Conservation (phyloP, 78 protist genomes). For the Bigelowiella natans region DNA sequence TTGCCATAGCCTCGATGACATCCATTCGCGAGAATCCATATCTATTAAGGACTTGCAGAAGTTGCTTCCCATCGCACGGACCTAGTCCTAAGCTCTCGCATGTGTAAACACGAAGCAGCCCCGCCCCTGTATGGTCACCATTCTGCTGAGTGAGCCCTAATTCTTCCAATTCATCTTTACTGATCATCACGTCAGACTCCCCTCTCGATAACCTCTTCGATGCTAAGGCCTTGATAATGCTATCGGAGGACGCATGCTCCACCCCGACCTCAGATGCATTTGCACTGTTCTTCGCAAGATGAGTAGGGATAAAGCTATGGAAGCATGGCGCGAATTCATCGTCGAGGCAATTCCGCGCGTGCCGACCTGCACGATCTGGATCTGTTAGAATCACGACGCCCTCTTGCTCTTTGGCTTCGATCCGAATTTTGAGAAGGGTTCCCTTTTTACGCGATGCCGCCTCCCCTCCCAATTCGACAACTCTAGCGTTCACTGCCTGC, state of each 20-base stretch:
- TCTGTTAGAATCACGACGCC: not conserved
- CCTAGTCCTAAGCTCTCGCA: not conserved
- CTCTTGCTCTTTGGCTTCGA: not conserved
- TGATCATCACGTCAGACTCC: not conserved
- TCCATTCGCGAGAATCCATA: not conserved
- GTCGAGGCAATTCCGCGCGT: not conserved
- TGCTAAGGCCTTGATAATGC: not conserved
- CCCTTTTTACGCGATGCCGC: not conserved
- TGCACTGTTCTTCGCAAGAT: too few relatives aligned
- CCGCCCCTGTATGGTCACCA: not conserved
- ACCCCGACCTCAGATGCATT: not conserved
- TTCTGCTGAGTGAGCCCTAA: not conserved
- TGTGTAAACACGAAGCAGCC: not conserved
- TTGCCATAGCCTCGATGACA: not conserved
- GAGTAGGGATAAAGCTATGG: not conserved
- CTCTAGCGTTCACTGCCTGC: not conserved
- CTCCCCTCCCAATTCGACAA: not conserved
- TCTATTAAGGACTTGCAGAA: not conserved
- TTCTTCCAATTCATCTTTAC: not conserved
- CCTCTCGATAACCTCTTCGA: not conserved
- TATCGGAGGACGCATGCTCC: not conserved
- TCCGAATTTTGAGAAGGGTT: not conserved
- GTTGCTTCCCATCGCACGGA: not conserved
- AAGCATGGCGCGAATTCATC: not conserved
- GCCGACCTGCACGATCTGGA: not conserved